Evolutionary conservation across 257 asterid species (phyloP).

Genomic region (Solanum dulcamara): DNA sequence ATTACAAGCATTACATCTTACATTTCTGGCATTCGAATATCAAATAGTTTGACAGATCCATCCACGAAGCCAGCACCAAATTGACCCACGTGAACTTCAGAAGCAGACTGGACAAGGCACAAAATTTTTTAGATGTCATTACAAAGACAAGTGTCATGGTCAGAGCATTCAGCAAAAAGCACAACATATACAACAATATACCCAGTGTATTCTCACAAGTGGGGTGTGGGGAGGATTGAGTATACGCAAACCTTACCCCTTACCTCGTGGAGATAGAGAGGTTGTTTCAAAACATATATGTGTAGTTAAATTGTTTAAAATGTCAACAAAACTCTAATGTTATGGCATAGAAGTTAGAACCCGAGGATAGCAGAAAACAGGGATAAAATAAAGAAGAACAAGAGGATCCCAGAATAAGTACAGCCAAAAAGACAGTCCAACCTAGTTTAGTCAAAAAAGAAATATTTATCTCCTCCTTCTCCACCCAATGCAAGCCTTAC

Average conservation of each 20-base stretch:
- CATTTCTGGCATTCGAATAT: conserved; percentile 76
- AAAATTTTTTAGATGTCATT: background rate
- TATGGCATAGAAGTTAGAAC: background rate
- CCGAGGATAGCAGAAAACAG: background rate
- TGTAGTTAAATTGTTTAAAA: background rate
- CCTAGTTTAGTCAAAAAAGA: background rate
- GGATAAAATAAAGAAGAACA: background rate
- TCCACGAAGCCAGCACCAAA: conserved; percentile 87
- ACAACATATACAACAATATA: background rate
- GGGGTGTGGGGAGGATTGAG: background rate
- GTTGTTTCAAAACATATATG: background rate
- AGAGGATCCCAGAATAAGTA: background rate
- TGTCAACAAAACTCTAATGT: background rate
- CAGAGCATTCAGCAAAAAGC: background rate
- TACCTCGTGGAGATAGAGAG: background rate
- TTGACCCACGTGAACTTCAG: conserved; percentile 83
- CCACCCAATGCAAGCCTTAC: background rate
- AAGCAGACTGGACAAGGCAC: conserved; percentile 52
- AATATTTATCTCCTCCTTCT: background rate
- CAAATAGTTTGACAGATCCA: conserved; percentile 72
- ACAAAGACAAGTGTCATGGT: background rate
- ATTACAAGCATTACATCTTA: conserved; percentile 22
- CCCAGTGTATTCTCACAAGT: background rate
- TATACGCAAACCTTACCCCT: background rate
- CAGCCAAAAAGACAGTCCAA: background rate